A percentile compares a stretch with the other conserved stretches of the same genome.
phyloP scores from a whole-genome alignment of 176 grass and related monocot species.

The Juncus effusus region DNA sequence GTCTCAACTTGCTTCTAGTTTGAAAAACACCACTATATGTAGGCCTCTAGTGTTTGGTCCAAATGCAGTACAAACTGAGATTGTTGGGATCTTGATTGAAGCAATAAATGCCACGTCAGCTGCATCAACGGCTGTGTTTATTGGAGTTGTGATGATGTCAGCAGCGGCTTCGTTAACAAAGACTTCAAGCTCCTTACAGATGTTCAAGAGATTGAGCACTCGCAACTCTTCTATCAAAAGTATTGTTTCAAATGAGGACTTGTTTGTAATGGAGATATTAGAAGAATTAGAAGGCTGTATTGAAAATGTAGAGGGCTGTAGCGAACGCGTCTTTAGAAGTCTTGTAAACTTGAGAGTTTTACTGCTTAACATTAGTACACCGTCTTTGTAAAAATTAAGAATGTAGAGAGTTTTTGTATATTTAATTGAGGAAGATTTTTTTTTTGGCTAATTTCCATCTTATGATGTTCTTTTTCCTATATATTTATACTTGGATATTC shows the following conservation, averaged over 20 bases:
- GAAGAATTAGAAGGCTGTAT: conserved; percentile 56
- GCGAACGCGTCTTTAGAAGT: conserved; percentile 57
- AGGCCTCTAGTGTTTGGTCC: background rate
- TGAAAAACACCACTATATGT: background rate
- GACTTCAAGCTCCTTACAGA: conserved; percentile 12
- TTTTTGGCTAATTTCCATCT: too few relatives aligned
- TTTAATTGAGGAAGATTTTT: background rate
- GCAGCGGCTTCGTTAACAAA: conserved; percentile 24
- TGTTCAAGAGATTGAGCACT: conserved; percentile 33
- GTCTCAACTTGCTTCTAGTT: background rate
- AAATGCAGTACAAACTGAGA: conserved; percentile 37
- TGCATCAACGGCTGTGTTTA: conserved; percentile 42
- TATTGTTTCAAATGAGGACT: conserved; percentile 1
- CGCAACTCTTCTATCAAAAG: conserved; percentile 23
- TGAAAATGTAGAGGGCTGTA: conserved; percentile 38
- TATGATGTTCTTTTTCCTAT: too few relatives aligned
- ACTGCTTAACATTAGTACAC: conserved; percentile 53
- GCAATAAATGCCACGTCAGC: conserved; percentile 26
- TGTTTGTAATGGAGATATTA: too few relatives aligned
- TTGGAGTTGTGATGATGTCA: conserved; percentile 25
- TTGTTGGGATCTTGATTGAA: conserved; percentile 37
- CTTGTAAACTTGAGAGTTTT: conserved; percentile 51
- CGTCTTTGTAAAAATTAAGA: conserved; percentile 28
- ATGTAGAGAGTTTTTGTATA: background rate
- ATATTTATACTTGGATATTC: too few relatives aligned